Evolutionary conservation across 805 yeast species (phyloP).

Genomic region (Torulaspora microellipsoides): DNA sequence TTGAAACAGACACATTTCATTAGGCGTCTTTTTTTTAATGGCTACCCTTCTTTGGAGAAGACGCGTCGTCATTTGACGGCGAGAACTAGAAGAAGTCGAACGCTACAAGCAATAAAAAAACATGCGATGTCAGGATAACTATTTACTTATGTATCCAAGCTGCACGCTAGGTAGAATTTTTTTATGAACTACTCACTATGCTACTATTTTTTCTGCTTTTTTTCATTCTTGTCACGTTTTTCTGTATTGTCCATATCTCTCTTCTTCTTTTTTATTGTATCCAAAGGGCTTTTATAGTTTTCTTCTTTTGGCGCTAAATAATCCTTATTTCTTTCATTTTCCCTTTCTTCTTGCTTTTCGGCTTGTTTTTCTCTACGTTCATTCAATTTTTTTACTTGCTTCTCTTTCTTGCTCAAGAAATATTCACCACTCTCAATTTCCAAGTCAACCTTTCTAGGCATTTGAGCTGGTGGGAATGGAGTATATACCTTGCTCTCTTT

Average conservation of each 20-base stretch:
- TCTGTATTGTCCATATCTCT: conserved; percentile 18
- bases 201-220: conserved; percentile 6
- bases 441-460: conserved; percentile 94
- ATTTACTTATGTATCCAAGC: too few species aligned
- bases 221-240: conserved; percentile 7
- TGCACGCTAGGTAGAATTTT: too few species aligned
- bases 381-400: conserved; percentile 61
- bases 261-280: conserved; percentile 25
- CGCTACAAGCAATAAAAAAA: too few species aligned
- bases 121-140: too few species aligned
- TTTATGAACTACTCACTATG: neutral
- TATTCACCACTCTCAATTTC: conserved; percentile 98
- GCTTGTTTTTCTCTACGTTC: conserved; percentile 78
- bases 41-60: too few species aligned
- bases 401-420: conserved; percentile 84
- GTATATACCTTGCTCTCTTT: conserved; percentile 76
- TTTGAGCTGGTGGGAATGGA: conserved; percentile 98
- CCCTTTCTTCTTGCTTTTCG: conserved; percentile 59
- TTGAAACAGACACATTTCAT: too few species aligned
- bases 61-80: too few species aligned
- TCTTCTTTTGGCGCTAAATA: conserved; percentile 84
- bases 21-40: too few species aligned
- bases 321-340: conserved; percentile 68
- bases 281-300: conserved; percentile 43
- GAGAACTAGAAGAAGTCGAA: too few species aligned